phyloP scores from a whole-genome alignment of 345 rosid genomes.

The Eucalyptus tenuipes region DNA sequence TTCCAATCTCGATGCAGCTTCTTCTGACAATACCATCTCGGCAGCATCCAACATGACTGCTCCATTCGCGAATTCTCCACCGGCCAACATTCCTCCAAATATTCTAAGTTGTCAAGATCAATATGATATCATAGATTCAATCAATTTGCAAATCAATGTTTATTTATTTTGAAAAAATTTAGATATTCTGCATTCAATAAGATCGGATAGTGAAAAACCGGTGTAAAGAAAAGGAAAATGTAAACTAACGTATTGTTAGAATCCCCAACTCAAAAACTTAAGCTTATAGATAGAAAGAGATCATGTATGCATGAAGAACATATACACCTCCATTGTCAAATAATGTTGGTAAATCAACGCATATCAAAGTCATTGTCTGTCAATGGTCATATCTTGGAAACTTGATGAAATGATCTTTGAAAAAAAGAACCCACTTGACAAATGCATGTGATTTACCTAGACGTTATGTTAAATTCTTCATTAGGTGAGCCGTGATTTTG shows the following conservation, averaged over 20 bases:
- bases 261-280: background rate
- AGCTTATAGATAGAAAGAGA: background rate
- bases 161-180: background rate
- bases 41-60: background rate
- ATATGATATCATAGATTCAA: background rate
- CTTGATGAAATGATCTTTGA: background rate
- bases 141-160: background rate
- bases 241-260: too few species aligned
- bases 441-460: background rate
- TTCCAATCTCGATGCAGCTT: background rate
- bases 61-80: background rate
- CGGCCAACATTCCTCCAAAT: background rate
- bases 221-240: background rate
- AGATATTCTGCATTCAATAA: background rate
- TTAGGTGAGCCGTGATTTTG: background rate
- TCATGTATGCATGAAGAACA: background rate
- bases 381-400: background rate
- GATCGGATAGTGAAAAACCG: background rate
- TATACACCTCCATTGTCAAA: background rate
- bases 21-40: background rate
- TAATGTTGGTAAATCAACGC: background rate
- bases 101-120: background rate
- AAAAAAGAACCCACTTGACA: background rate
- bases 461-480: background rate
- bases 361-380: background rate